Base-by-base conservation (phyloP, 305 asterid genomes). In the Lippia alba region DNA sequence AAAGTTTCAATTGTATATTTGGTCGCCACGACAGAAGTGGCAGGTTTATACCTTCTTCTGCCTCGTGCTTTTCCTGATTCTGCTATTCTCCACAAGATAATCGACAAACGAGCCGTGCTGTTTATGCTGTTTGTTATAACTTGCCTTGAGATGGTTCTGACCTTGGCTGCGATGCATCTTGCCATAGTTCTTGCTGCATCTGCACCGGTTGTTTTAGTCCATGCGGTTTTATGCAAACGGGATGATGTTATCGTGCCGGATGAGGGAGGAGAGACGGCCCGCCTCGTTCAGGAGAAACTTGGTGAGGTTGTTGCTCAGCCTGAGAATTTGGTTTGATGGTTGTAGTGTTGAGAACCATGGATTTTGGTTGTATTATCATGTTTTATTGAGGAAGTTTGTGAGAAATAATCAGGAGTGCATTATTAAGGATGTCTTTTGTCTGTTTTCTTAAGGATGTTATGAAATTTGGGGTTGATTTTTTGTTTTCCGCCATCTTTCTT, bases 141-240 rank as follows among this genome's bases (percentile, higher is more conserved):
- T 0, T 76, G 49, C 0, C 15, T 79, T 5, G 77, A 24, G 75
- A 18, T 92, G 75, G 73, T 88, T 18, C 18, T 86, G 4, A 90
- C 94, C 8, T 0, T 1, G 0, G 89, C 96, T 2, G 90, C 64
- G 4, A 12, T 83, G 71, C 94, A 92, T 76, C 83, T 92, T 6
- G 65, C 80, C 48, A 71, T 78, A 56, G 85, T 85, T 55, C 79
- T 87, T 8, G 86, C 78, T 56, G 78, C 88, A 0, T 78, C 90
- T 0, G 3, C 63, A n/a, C 95, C 96, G 2, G 2, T 88, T n/a
- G 75, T 88, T 40, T 5, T 83, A 34, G 64, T 76, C 56, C 87
- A 76, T 74, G 91, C 91, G 1, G 78, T 69, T 61, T 16, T 90
- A 60, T 80, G 79, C 80, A 82, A 67, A 48, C 71, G 53, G 16